These are phyloP conservation scores for Selaginella tamariscina DNA, from an alignment of 75 land plant genomes.

Conservation along the genomic window DNA sequence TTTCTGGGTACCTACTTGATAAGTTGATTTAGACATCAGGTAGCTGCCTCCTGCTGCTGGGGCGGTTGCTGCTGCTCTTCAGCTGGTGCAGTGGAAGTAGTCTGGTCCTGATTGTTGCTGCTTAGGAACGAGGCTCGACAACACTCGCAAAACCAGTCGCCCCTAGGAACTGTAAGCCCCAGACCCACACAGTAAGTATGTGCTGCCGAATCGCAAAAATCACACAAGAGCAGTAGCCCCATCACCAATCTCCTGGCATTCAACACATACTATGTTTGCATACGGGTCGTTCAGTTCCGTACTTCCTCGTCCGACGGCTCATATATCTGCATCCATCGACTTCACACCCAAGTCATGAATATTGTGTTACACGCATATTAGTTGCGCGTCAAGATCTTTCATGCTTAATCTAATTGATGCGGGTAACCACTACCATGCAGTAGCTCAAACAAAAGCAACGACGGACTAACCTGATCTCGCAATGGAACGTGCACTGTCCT, in stretches of 20 bases:
- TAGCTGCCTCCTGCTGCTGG: no score
- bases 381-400: not conserved
- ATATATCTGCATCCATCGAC: slow-evolving; percentile 82
- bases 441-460: not conserved
- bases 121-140: not conserved
- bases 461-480: slow-evolving; percentile 65
- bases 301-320: slow-evolving; percentile 96
- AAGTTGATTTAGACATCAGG: no score
- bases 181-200: slow-evolving; percentile 98
- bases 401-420: not conserved
- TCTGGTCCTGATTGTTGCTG: not conserved
- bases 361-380: not conserved
- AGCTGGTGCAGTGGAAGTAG: not conserved
- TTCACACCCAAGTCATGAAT: not conserved
- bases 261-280: slow-evolving; percentile 63
- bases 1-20: no score
- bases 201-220: slow-evolving; percentile 80
- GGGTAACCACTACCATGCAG: not conserved
- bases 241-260: slow-evolving; percentile 79
- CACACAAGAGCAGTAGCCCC: slow-evolving; percentile 85
- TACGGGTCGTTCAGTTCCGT: slow-evolving; percentile 63
- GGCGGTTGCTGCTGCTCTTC: not conserved
- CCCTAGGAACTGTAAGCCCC: slow-evolving; percentile 79
- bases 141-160: slow-evolving; percentile 71
- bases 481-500: slow-evolving; percentile 46